Evolutionary conservation across 2,329 filamentous ascomycete genomes (phyloP), one percentile per base, ranked within the genome.

Genomic region (Mariannaea elegans): DNA sequence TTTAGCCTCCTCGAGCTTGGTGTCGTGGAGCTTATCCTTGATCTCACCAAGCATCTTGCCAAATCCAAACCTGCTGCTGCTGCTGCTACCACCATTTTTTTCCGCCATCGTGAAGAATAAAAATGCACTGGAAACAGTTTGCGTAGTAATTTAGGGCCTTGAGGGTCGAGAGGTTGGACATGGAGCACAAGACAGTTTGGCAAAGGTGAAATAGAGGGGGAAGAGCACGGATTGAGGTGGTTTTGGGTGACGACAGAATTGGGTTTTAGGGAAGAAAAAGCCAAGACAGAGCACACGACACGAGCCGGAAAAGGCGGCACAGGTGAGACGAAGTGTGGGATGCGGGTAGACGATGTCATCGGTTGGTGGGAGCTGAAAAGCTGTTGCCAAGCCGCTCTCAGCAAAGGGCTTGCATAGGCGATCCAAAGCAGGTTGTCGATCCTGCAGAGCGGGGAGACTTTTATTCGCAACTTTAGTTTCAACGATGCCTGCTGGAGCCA

Each of bases 1-100:
- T 71, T 88, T 89, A 63, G 81, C 78, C 63, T 87, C 84, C 63
- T 85, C 81, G 1, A 89, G 74, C 65, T 82, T 82, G 2, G 81
- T 81, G 45, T 82, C 77, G 45, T 82, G 76, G 3, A 88, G 74
- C 71, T 86, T 87, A 49, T 87, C 84, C 64, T 82, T 86, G 27
- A 87, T 65, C 67, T 81, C 84, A 21, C 82, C 78, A 19, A 78
- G 67, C 48, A 83, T 70, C 57, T 75, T 68, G 4, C 71, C 69
- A 56, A 75, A 72, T 34, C 67, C 71, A 13, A 63, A 59, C 13
- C 53, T 38, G 27, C 73, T 65, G n/a, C 65, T 47, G 9, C 49
- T 24, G 24, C 24, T 5, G 24, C 24, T 27, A 27, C 9, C 6
- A 27, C 24, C 9, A 9, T 71, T 65, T 31, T 70, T 64, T 27